Percentiles rank a stretch among this genome's conserved stretches.
Conservation (phyloP, 306 rosid species). For the Ziziphus jujuba region DNA sequence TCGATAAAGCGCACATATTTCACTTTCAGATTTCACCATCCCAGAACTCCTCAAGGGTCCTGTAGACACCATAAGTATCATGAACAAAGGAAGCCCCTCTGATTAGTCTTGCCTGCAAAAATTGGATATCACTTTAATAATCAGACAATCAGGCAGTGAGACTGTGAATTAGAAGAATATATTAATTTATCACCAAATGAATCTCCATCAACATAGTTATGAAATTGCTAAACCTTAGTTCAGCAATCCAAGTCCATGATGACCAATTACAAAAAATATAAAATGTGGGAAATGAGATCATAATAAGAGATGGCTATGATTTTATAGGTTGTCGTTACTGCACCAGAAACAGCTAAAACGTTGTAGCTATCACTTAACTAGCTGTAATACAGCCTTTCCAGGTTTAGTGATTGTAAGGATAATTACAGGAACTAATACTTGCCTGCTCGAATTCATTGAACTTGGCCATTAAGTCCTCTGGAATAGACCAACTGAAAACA, state of each 20-base stretch:
- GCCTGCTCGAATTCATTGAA: slow-evolving; percentile 52
- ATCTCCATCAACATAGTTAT: too few relatives aligned
- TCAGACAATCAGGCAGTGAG: slow-evolving; percentile 1
- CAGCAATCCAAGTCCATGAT: too few relatives aligned
- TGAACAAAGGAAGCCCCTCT: slow-evolving; percentile 48
- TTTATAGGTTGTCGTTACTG: background rate
- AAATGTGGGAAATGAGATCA: too few relatives aligned
- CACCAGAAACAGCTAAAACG: background rate
- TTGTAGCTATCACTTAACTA: background rate
- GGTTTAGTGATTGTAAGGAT: background rate
- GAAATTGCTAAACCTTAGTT: too few relatives aligned
- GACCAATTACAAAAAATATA: too few relatives aligned
- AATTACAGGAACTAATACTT: slow-evolving; percentile 7
- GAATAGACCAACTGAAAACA: slow-evolving; percentile 64
- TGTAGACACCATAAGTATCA: slow-evolving; percentile 53
- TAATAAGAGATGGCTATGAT: background rate
- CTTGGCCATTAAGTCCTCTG: slow-evolving; percentile 46
- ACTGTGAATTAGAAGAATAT: background rate
- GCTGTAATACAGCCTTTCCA: background rate
- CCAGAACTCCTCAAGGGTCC: slow-evolving; percentile 60
- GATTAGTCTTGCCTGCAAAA: slow-evolving; percentile 62
- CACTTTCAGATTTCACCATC: slow-evolving; percentile 65
- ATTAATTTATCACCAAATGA: background rate
- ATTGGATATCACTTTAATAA: background rate
- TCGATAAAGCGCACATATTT: background rate